Conservation (phyloP, 2,329 filamentous ascomycete genomes). For the Fusarium torulosum region DNA sequence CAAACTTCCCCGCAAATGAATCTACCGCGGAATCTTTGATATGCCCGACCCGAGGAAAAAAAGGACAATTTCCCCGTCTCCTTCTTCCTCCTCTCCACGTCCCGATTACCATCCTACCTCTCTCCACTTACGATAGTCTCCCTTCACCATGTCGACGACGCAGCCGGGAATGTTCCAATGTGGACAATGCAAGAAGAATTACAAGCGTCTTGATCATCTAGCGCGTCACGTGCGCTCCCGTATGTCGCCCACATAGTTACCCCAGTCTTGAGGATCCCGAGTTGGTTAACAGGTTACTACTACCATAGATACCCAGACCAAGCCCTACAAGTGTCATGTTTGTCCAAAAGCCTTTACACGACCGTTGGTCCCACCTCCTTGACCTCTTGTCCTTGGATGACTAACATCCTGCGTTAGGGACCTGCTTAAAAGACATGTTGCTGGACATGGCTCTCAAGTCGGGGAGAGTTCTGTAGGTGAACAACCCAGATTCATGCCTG, state of each 20-base stretch:
- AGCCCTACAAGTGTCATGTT: conserved; percentile 49
- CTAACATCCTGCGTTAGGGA: conserved; percentile 38
- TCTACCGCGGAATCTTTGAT: conserved; percentile 9
- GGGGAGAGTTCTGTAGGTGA: conserved; percentile 10
- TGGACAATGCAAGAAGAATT: conserved; percentile 46
- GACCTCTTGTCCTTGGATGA: background rate
- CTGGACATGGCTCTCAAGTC: conserved; percentile 37
- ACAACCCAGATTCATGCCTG: conserved; percentile 34
- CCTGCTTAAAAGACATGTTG: conserved; percentile 44
- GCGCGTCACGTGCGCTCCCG: conserved; percentile 52
- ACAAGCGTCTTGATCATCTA: conserved; percentile 51
- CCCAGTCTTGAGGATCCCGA: background rate
- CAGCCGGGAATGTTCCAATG: conserved; percentile 48
- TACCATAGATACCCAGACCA: conserved; percentile 49
- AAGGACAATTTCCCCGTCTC: conserved; percentile 17
- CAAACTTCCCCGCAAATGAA: conserved; percentile 8
- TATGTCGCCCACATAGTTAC: conserved; percentile 27
- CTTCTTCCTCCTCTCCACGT: conserved; percentile 29
- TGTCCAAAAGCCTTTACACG: conserved; percentile 50
- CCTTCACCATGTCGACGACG: conserved; percentile 20
- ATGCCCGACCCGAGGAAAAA: conserved; percentile 22
- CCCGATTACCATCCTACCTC: conserved; percentile 12
- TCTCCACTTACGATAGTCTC: conserved; percentile 12
- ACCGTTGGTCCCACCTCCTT: conserved; percentile 39
- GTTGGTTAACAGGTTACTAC: background rate